Evolutionary conservation across 176 grass and related monocot genomes (phyloP).

Genomic region (maize (Zea mays)): DNA sequence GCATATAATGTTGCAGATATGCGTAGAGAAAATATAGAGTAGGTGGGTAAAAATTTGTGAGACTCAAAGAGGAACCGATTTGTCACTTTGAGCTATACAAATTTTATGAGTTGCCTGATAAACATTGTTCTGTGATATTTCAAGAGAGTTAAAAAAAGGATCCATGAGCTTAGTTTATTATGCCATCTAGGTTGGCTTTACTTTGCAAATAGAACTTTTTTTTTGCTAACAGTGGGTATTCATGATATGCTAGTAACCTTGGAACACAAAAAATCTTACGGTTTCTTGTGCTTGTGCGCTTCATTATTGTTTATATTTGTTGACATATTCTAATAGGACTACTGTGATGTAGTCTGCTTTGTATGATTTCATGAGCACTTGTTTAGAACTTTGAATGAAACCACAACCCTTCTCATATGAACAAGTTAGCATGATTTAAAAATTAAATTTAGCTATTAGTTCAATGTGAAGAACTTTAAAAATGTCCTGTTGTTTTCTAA

Average conservation of each 20-base stretch:
- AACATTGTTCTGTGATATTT: constrained; percentile 12
- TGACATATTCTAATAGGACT: constrained; percentile 11
- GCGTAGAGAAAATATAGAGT: constrained; percentile 6
- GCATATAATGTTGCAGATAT: background rate
- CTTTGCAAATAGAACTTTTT: constrained; percentile 1
- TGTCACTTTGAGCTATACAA: background rate
- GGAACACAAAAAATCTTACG: background rate
- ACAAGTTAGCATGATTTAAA: constrained; percentile 2
- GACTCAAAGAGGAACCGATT: background rate
- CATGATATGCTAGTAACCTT: background rate
- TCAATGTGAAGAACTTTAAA: background rate
- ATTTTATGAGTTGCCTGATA: constrained; percentile 22
- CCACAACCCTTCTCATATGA: background rate
- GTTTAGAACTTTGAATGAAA: constrained; percentile 9
- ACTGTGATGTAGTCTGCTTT: constrained; percentile 2
- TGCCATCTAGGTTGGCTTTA: constrained; percentile 22
- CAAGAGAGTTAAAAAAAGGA: constrained; percentile 3
- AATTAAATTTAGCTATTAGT: constrained; percentile 8
- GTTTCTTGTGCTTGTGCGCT: background rate
- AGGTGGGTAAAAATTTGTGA: background rate
- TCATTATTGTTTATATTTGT: constrained; percentile 7
- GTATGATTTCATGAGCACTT: constrained; percentile 15
- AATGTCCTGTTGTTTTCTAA: background rate
- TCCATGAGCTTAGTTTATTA: background rate
- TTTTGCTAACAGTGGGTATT: background rate